Conservation (phyloP, 176 grass and related monocot species). For the Hordeum marinum region DNA sequence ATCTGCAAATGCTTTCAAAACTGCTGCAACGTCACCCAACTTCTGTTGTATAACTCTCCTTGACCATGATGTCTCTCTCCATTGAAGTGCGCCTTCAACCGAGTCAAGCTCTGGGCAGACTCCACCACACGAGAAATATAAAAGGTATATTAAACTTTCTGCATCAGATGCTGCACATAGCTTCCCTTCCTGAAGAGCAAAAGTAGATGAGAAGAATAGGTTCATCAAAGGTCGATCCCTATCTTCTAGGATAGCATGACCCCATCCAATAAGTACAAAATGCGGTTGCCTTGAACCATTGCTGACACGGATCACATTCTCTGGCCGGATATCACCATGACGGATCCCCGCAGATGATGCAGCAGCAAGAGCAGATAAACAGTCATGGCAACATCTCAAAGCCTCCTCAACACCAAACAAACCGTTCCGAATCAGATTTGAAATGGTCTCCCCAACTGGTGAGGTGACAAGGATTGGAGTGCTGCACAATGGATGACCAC, state of each 20-base stretch:
- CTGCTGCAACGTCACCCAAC: constrained; percentile 78
- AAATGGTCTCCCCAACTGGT: constrained; percentile 81
- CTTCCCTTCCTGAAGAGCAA: constrained; percentile 91
- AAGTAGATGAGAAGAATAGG: constrained; percentile 90
- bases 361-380: constrained; percentile 77
- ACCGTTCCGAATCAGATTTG: constrained; percentile 76
- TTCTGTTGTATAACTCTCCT: constrained; percentile 96
- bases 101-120: constrained; percentile 82
- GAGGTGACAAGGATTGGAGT: constrained; percentile 80
- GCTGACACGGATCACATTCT: constrained; percentile 80
- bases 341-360: constrained; percentile 70
- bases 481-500: constrained; percentile 84
- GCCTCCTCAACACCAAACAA: constrained; percentile 89
- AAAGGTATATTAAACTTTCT: constrained; percentile 88
- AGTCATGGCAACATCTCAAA: constrained; percentile 94
- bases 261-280: constrained; percentile 95
- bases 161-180: constrained; percentile 86
- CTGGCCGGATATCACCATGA: constrained; percentile 78
- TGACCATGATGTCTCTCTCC: constrained; percentile 91
- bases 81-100: constrained; percentile 84
- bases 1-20: constrained; percentile 96
- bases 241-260: constrained; percentile 92
- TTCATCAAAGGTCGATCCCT: constrained; percentile 80
- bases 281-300: constrained; percentile 52
- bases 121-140: constrained; percentile 90